Evolutionary conservation across 208 protist genomes (phyloP), one percentile per base, ranked within the genome.

Genomic region (Wallacemonas sp.): DNA sequence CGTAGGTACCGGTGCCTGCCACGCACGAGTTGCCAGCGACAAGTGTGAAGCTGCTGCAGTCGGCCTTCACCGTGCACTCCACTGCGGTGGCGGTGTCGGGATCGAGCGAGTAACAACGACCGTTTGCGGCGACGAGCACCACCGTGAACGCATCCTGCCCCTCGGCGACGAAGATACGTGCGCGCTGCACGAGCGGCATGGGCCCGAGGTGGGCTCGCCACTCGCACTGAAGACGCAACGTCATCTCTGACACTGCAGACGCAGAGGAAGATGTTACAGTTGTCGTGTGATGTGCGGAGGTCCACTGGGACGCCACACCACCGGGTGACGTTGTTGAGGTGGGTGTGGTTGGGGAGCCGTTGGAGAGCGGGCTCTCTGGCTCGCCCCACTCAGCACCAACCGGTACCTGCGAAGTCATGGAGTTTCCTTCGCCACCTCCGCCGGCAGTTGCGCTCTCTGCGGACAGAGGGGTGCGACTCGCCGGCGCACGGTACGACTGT

Each of bases 21-120:
- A 17, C 19, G 37, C 50, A 72, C 4, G 68, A 68, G 5, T 58
- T 67, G 13, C 68, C 78, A 0, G 63, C 69, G 65, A 85, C 79
- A 8, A 93, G 60, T 12, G 86, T 87, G 73, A 92, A 95, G 45
- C 81, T 84, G 54, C 76, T 83, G 74, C 78, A 87, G 64, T 91
- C 86, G 17, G 78, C 61, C 66, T 76, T 81, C 19, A 93, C 78
- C 37, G 52, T 65, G 65, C 79, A 92, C 76, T 85, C 73, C 46
- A 90, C 77, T 3, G 73, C 66, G 15, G 64, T 62, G 29, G 63
- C 45, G 38, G 54, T 75, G 60, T 73, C 71, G 24, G 76, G 57
- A 62, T 91, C 76, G 27, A 92, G 48, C 6, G 73, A 71, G 57
- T 79, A 91, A 63, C 86, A 89, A 0, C 68, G 85, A 2, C 89